Evolutionary conservation across 2,329 filamentous ascomycete species (phyloP).

Genomic region (Tricladium varicosporioides): DNA sequence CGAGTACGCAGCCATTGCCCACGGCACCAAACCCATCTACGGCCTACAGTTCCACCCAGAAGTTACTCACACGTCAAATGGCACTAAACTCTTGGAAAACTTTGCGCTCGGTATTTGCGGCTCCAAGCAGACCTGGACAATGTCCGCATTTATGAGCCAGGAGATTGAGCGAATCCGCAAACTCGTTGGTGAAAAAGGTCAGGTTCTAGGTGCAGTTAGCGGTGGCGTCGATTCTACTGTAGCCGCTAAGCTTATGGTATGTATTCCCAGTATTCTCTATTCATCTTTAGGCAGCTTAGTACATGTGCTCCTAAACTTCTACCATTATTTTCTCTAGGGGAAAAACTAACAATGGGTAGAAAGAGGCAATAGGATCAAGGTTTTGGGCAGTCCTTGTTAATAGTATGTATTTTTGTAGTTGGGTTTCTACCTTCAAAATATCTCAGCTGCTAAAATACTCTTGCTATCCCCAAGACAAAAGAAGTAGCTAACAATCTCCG

Average conservation of each 20-base stretch:
- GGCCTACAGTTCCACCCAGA: slow-evolving; percentile 76
- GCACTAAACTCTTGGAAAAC: slow-evolving; percentile 71
- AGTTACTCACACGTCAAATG: slow-evolving; percentile 69
- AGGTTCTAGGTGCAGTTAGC: slow-evolving; percentile 74
- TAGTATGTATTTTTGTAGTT: slow-evolving; percentile 44
- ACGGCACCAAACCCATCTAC: slow-evolving; percentile 67
- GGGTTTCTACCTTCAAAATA: not conserved
- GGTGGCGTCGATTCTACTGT: slow-evolving; percentile 91
- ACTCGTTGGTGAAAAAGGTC: slow-evolving; percentile 76
- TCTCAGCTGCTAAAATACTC: not conserved
- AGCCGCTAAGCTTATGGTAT: slow-evolving; percentile 71
- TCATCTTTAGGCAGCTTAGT: slow-evolving; percentile 67
- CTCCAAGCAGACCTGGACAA: slow-evolving; percentile 75
- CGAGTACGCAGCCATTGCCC: slow-evolving; percentile 76
- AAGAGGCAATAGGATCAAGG: slow-evolving; percentile 80
- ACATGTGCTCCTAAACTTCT: slow-evolving; percentile 52
- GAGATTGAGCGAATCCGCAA: slow-evolving; percentile 78
- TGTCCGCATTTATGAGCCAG: slow-evolving; percentile 77
- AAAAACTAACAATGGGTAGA: slow-evolving; percentile 21
- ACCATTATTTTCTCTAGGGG: slow-evolving; percentile 1
- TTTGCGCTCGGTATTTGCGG: slow-evolving; percentile 81
- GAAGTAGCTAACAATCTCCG: not conserved
- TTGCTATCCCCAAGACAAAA: not conserved
- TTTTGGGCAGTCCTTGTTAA: slow-evolving; percentile 81
- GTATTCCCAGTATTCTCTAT: not conserved